A percentile compares a stretch with the other conserved stretches of the same genome.
These are phyloP conservation scores for Solanum dulcamara DNA, from an alignment of 257 asterid genomes.

Conservation along the genomic window DNA sequence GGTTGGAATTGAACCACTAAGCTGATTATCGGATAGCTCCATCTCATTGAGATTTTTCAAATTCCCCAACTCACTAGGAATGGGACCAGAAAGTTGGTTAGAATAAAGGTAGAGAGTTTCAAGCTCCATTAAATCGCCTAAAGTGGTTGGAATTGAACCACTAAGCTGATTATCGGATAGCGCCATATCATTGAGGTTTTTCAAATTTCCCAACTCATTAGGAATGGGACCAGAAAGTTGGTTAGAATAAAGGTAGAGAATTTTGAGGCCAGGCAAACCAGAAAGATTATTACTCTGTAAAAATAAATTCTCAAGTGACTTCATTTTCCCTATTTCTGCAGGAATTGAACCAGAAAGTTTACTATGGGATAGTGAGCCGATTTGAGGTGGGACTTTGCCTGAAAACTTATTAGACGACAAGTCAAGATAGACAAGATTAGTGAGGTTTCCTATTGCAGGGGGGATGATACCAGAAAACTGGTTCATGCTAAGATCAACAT, in stretches of 20 bases:
- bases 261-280: background rate
- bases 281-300: background rate
- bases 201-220: background rate
- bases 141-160: background rate
- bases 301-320: background rate
- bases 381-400: conserved; percentile 4
- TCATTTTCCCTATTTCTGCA: background rate
- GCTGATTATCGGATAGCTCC: accelerated
- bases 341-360: background rate
- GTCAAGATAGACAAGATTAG: background rate
- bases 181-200: background rate
- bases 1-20: no score
- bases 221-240: conserved; percentile 6
- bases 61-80: background rate
- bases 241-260: background rate
- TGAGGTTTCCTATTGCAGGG: background rate
- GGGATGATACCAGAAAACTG: conserved; percentile 1
- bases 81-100: background rate
- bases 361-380: background rate
- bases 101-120: accelerated
- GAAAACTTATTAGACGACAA: background rate
- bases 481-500: conserved; percentile 7
- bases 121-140: background rate
- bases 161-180: no score
- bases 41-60: accelerated